Base-by-base conservation (phyloP, 2,329 filamentous ascomycete genomes). In the Apiospora sp. region DNA sequence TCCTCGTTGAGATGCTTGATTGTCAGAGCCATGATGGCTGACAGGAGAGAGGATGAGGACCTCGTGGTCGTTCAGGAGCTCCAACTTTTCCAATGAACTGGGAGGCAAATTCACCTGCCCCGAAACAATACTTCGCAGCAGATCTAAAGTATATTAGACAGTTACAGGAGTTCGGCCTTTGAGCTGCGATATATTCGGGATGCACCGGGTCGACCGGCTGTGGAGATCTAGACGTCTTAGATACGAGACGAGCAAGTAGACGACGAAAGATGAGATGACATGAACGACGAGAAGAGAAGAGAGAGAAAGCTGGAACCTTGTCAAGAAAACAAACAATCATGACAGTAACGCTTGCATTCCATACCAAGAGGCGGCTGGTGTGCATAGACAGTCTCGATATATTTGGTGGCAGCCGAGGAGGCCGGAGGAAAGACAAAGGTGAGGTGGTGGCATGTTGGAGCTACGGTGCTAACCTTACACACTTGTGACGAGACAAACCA, bases 1-100 rank as follows among this genome's bases (percentile, higher is more conserved):
- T 92, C 91, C 69, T 86, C 87, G 79, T 92, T 92, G 71, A 93
- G 85, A 72, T 91, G 88, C 80, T 89, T 89, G 75, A 93, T 83
- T 2, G 87, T 88, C 76, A 93, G 82, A 48, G 91, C 87, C 91
- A 93, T 93, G 77, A 58, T 73, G 71, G 44, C 37, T 14, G 58
- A 41, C 58, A n/a, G 41, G 58, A 41, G 58, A 41, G 41, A 10
- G 2, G 58, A 64, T 7, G 13, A 64, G n/a, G 34, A 64, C 58
- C 58, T 64, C 12, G 58, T 41, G 34, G 34, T 64, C 58, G 58
- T 27, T 27, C 12, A 27, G 49, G 24, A 27, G 49, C 10, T 14
- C n/a, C 49, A 51, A 13, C n/a, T n/a, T 51, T 51, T 51, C 49
- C 49, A 51, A n/a, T 24, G 12, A n/a, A 51, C n/a, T 64, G 58